Conservation (phyloP, 2,329 filamentous ascomycete genomes). For the Gaeumannomyces tritici region DNA sequence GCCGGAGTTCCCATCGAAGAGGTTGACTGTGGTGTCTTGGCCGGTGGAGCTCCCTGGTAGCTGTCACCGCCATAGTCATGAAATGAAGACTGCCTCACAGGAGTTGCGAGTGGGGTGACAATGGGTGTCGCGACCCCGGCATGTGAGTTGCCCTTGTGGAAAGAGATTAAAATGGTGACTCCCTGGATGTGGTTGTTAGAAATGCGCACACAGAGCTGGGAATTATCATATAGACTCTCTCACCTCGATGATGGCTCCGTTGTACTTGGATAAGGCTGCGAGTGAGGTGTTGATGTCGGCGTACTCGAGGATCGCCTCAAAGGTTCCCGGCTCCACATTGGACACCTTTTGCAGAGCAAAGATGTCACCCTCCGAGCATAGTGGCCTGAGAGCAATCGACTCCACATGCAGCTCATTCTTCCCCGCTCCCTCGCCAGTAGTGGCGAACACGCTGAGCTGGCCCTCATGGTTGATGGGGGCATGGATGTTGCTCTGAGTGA, state of each 20-base stretch:
- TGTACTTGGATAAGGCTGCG: slow-evolving; percentile 28
- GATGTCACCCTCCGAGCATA: slow-evolving; percentile 39
- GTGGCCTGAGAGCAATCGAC: slow-evolving; percentile 25
- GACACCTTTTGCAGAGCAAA: slow-evolving; percentile 38
- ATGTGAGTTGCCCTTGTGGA: slow-evolving; percentile 9
- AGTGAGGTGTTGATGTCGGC: slow-evolving; percentile 36
- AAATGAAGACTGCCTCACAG: not conserved
- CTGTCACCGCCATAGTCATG: not conserved
- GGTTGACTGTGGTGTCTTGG: slow-evolving; percentile 7
- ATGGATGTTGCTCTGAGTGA: not conserved
- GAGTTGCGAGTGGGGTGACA: slow-evolving; percentile 10
- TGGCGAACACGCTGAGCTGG: slow-evolving; percentile 42
- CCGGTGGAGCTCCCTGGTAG: slow-evolving; percentile 3
- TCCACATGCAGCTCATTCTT: slow-evolving; percentile 18
- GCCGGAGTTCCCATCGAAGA: slow-evolving; percentile 15
- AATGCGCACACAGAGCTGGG: no score
- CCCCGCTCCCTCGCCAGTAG: slow-evolving; percentile 13
- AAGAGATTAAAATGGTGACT: slow-evolving; percentile 3
- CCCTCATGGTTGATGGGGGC: slow-evolving; percentile 39
- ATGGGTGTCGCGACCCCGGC: slow-evolving; percentile 10
- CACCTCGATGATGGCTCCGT: slow-evolving; percentile 26
- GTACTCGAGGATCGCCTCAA: slow-evolving; percentile 43
- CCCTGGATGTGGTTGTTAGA: slow-evolving; percentile 1
- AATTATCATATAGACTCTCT: slow-evolving; percentile 8
- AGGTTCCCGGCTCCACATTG: slow-evolving; percentile 29